Base-by-base conservation (phyloP, 1,284 basidiomycete species). In the Ceratobasidium theobromae region DNA sequence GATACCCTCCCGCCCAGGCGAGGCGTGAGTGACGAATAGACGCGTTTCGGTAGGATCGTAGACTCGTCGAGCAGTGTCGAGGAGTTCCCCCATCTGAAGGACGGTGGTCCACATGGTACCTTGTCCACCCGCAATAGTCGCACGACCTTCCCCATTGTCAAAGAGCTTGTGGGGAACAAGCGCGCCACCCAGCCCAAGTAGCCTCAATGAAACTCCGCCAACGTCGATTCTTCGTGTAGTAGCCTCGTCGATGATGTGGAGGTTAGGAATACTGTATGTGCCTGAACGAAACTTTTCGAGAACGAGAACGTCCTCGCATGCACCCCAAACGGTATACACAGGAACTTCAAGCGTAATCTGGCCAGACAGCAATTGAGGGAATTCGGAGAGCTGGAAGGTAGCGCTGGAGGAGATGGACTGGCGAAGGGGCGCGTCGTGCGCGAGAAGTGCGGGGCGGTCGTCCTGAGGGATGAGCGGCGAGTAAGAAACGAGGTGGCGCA, bases 31-130 rank as follows among this genome's bases (percentile, higher is more conserved):
- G 73, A 99, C 81, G 66, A 99, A 86, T 16, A 99, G 79, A 72
- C 97, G 90, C 45, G 95, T 98, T 78, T 99, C 97, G 28, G 91
- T 85, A 11, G 87, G 86, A 76, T 99, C 96, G 75, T 87, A 95
- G 52, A 95, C 93, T 70, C 95, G 86, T 75, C 98, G 93, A 1
- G 96, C 94, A 1, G 95, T 98, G 77, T 99, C 97, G 65, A 99
- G 88, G 46, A 99, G 87, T 77, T 99, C 96, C 69, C 97, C 97
- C 46, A 99, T 91, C 77, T 99, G 97, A 27, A 99, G 83, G 4
- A 94, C 91, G 0, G 96, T 99, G 0, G 94, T 93, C 97, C 97
- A 99, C 89, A 98, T 98, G 23, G 95, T 98, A 28, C 97, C 97
- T 74, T 94, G 91, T 1, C 93, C 96, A 48, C 97, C 97, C 0